Conservation (phyloP, 2,329 filamentous ascomycete species). For the Fusarium coffeatum region DNA sequence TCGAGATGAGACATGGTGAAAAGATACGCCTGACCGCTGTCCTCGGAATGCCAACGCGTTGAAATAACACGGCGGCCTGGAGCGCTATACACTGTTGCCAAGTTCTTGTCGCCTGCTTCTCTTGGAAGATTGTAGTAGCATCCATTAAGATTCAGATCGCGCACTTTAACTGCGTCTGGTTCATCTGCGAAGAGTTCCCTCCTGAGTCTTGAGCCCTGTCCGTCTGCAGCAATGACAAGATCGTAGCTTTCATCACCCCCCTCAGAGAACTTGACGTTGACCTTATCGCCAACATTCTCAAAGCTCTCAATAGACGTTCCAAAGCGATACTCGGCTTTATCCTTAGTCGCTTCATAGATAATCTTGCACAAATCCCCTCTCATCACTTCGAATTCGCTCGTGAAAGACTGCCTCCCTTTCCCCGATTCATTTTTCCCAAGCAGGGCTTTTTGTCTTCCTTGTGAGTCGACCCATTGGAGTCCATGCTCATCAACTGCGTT, state of each 20-base stretch:
- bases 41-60: constrained; percentile 31
- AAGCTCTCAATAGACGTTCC: constrained; percentile 25
- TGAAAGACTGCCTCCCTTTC: constrained; percentile 58
- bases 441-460: constrained; percentile 55
- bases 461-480: constrained; percentile 57
- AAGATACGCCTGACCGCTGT: constrained; percentile 45
- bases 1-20: constrained; percentile 48
- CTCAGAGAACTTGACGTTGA: constrained; percentile 14
- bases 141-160: constrained; percentile 15
- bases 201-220: constrained; percentile 26
- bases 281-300: constrained; percentile 18
- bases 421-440: constrained; percentile 52
- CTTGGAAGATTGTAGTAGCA: constrained; percentile 24
- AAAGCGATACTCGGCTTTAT: constrained; percentile 29
- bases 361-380: constrained; percentile 65
- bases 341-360: constrained; percentile 57
- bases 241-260: constrained; percentile 24
- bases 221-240: constrained; percentile 29
- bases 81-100: constrained; percentile 27
- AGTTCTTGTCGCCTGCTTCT: constrained; percentile 10
- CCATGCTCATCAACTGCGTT: constrained; percentile 59
- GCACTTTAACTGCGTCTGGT: constrained; percentile 19
- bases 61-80: constrained; percentile 22
- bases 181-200: constrained; percentile 13
- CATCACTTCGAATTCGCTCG: constrained; percentile 70